phyloP scores from a whole-genome alignment of 768 basidiomycete genomes.

The Kondoa subrosea region DNA sequence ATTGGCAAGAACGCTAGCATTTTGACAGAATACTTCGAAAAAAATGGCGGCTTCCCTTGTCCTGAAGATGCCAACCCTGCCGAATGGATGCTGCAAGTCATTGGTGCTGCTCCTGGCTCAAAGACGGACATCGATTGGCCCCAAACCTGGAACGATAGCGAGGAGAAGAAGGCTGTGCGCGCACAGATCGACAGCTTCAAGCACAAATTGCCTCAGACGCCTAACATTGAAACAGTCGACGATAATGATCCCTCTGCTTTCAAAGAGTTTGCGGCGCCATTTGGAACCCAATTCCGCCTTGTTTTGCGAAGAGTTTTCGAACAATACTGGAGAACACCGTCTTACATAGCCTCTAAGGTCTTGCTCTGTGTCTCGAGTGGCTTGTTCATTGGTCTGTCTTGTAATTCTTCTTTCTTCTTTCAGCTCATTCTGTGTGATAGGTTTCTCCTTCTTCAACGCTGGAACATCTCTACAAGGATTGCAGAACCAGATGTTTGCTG shows the following conservation, averaged over 20 bases:
- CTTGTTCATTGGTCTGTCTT: constrained; percentile 19
- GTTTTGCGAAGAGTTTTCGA: constrained; percentile 30
- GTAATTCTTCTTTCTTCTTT: too few relatives aligned
- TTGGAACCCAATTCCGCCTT: constrained; percentile 1
- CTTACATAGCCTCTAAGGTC: constrained; percentile 30
- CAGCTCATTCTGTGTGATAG: too few relatives aligned
- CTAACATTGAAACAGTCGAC: constrained; percentile 29
- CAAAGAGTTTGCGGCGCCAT: constrained; percentile 13
- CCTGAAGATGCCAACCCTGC: constrained; percentile 53
- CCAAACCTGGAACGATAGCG: constrained; percentile 62
- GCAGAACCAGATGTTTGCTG: constrained; percentile 30
- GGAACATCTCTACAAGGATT: constrained; percentile 30
- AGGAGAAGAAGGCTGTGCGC: constrained; percentile 39
- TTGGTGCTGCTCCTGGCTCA: constrained; percentile 47
- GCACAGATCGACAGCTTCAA: constrained; percentile 45
- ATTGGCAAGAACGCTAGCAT: constrained; percentile 47
- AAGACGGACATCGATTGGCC: constrained; percentile 64
- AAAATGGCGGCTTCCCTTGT: constrained; percentile 47
- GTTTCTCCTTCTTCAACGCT: constrained; percentile 31
- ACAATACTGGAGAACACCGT: constrained; percentile 27
- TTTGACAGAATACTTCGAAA: constrained; percentile 57
- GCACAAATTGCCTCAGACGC: constrained; percentile 33
- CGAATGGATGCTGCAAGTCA: constrained; percentile 41
- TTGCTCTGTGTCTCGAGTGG: constrained; percentile 1
- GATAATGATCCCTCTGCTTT: constrained; percentile 19